phyloP scores from a whole-genome alignment of 805 yeast species.

The Sungouiozyma intestinalis region DNA sequence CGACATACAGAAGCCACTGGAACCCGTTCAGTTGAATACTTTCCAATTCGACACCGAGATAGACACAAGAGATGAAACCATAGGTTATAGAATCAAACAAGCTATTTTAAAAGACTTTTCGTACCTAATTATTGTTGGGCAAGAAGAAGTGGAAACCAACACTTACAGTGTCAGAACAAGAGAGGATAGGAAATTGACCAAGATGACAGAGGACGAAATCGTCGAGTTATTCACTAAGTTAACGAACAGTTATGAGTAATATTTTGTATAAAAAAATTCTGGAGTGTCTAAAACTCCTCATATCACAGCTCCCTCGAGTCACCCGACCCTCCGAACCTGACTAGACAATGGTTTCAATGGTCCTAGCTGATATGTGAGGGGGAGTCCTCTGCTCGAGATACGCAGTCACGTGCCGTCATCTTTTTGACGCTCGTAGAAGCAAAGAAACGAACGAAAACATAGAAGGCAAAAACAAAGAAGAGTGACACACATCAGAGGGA shows the following conservation, averaged over 20 bases:
- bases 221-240: slow-evolving; percentile 41
- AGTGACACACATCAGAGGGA: too few relatives aligned
- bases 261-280: too few relatives aligned
- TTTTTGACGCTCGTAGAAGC: too few relatives aligned
- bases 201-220: slow-evolving; percentile 41
- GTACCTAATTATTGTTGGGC: slow-evolving; percentile 79
- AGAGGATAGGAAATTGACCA: slow-evolving; percentile 36
- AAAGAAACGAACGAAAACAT: too few relatives aligned
- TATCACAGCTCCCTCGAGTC: too few relatives aligned
- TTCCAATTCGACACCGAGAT: slow-evolving; percentile 64
- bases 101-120: slow-evolving; percentile 67
- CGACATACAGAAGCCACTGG: slow-evolving; percentile 17
- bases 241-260: slow-evolving; percentile 38
- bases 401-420: too few relatives aligned
- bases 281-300: too few relatives aligned
- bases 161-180: slow-evolving; percentile 56
- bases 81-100: slow-evolving; percentile 71
- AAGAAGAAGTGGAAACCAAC: slow-evolving; percentile 55
- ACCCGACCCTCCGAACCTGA: too few relatives aligned
- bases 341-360: too few relatives aligned
- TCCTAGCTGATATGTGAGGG: too few relatives aligned
- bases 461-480: too few relatives aligned
- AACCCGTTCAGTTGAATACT: slow-evolving; percentile 46
- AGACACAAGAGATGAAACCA: slow-evolving; percentile 64
- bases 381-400: too few relatives aligned